phyloP scores from a whole-genome alignment of 768 basidiomycete genomes.

The Trametes coccinea region DNA sequence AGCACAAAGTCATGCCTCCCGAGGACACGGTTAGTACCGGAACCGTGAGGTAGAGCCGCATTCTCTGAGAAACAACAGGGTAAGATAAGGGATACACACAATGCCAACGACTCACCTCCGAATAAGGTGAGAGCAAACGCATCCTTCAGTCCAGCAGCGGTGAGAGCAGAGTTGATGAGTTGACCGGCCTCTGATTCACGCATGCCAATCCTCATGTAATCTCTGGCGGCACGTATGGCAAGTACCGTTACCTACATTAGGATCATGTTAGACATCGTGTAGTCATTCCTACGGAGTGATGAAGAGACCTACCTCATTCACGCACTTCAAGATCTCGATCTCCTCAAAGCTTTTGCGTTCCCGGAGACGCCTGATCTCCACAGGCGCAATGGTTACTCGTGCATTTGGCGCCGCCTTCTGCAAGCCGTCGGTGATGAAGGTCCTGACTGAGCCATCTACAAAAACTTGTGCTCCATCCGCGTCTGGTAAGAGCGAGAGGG shows the following conservation, averaged over 20 bases:
- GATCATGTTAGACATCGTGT: background rate
- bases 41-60: constrained; percentile 84
- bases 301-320: constrained; percentile 61
- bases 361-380: constrained; percentile 57
- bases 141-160: constrained; percentile 56
- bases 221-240: constrained; percentile 65
- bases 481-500: constrained; percentile 34
- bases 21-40: constrained; percentile 66
- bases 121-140: constrained; percentile 71
- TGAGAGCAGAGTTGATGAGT: constrained; percentile 59
- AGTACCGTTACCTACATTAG: constrained; percentile 66
- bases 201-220: constrained; percentile 67
- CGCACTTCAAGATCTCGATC: constrained; percentile 71
- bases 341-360: constrained; percentile 77
- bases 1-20: constrained; percentile 62
- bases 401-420: constrained; percentile 42
- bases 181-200: constrained; percentile 66
- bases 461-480: constrained; percentile 44
- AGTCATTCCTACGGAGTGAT: background rate
- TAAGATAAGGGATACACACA: background rate
- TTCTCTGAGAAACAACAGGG: constrained; percentile 53
- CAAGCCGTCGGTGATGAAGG: constrained; percentile 68
- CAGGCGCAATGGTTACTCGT: constrained; percentile 50
- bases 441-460: constrained; percentile 60
- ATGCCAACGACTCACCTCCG: constrained; percentile 53